Conservation (phyloP, 1,284 basidiomycete genomes). For the Sporisorium scitamineum region DNA sequence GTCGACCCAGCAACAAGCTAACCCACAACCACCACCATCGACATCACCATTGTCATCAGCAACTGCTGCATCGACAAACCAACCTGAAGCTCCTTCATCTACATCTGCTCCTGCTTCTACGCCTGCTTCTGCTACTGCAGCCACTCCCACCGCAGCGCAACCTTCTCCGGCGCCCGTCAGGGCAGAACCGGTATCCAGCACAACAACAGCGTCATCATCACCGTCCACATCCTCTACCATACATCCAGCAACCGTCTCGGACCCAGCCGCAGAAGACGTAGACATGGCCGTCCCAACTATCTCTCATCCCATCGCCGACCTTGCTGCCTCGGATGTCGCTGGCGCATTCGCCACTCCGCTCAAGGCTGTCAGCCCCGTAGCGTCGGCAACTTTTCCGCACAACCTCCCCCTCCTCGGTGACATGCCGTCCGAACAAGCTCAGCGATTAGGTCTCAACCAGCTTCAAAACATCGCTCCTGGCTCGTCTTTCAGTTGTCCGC, state of each 20-base stretch:
- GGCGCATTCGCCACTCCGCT: not conserved
- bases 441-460: slow-evolving; percentile 24
- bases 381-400: slow-evolving; percentile 12
- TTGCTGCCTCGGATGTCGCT: slow-evolving; percentile 6
- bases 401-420: slow-evolving; percentile 21
- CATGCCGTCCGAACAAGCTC: slow-evolving; percentile 18
- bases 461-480: slow-evolving; percentile 15
- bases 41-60: not conserved
- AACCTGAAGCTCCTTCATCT: not conserved
- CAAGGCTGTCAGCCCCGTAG: slow-evolving; percentile 29
- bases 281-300: slow-evolving; percentile 34
- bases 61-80: not conserved
- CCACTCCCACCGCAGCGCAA: not conserved
- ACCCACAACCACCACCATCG: not conserved
- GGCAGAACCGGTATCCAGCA: not conserved
- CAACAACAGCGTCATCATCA: slow-evolving; percentile 6
- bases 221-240: slow-evolving; percentile 1
- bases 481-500: slow-evolving; percentile 25
- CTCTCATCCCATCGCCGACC: slow-evolving; percentile 13
- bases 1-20: slow-evolving; percentile 4
- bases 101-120: slow-evolving; percentile 6
- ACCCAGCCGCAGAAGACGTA: slow-evolving; percentile 22
- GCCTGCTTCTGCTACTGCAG: not conserved
- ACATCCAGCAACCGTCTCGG: slow-evolving; percentile 20
- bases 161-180: slow-evolving; percentile 7